A percentile compares a stretch with the other conserved stretches of the same genome.
Conservation (phyloP, 768 basidiomycete genomes). For the Clavaria fumosa region DNA sequence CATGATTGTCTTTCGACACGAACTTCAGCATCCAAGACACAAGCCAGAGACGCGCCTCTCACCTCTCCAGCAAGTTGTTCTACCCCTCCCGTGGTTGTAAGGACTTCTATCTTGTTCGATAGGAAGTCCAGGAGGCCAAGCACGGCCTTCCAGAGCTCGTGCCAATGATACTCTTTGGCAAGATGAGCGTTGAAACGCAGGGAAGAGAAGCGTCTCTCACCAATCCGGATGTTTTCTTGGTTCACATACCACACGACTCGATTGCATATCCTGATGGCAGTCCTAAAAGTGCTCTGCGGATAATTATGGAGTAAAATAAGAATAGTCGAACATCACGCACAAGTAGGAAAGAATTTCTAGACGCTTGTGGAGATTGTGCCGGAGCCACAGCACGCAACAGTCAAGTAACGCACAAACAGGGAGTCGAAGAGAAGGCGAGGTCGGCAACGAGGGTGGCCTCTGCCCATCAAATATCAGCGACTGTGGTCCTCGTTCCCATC, state of each 20-base stretch:
- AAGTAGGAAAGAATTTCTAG: slow-evolving; percentile 41
- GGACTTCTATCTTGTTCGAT: slow-evolving; percentile 34
- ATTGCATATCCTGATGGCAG: slow-evolving; percentile 39
- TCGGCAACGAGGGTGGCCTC: slow-evolving; percentile 39
- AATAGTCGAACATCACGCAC: slow-evolving; percentile 21
- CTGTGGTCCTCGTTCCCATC: not conserved
- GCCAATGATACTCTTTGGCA: slow-evolving; percentile 45
- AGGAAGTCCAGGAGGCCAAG: slow-evolving; percentile 41
- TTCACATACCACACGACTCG: slow-evolving; percentile 43
- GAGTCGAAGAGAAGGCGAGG: slow-evolving; percentile 23
- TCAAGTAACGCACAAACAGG: slow-evolving; percentile 48
- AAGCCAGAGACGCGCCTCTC: slow-evolving; percentile 7
- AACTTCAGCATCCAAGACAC: not conserved
- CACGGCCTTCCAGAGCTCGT: slow-evolving; percentile 45
- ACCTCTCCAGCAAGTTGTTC: slow-evolving; percentile 43
- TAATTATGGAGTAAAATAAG: not conserved
- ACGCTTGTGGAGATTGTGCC: slow-evolving; percentile 52
- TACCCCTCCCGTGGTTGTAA: slow-evolving; percentile 37
- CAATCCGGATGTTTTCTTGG: slow-evolving; percentile 34
- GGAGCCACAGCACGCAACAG: slow-evolving; percentile 52
- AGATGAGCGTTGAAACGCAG: not conserved
- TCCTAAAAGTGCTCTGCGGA: slow-evolving; percentile 20
- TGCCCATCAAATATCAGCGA: slow-evolving; percentile 11
- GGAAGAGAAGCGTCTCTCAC: slow-evolving; percentile 18
- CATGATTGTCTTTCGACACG: slow-evolving; percentile 26